A percentile compares a stretch with the other conserved stretches of the same genome.
Conservation (phyloP, 768 basidiomycete genomes). For the Antrodiella citrinella region DNA sequence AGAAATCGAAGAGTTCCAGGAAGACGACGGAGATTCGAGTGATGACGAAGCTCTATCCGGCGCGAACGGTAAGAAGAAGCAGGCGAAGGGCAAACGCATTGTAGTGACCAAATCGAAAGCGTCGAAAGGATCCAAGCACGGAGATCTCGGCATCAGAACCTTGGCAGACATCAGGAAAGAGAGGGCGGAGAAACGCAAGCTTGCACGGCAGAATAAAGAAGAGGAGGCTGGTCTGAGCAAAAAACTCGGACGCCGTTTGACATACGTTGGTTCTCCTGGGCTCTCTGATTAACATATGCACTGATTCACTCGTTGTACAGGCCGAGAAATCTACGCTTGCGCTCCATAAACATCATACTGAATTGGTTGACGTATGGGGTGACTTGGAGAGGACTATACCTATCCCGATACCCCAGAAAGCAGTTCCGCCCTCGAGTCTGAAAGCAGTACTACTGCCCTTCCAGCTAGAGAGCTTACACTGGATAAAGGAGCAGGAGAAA, state of each 20-base stretch:
- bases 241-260: constrained; percentile 68
- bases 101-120: constrained; percentile 23
- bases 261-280: constrained; percentile 39
- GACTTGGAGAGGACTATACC: constrained; percentile 61
- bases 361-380: constrained; percentile 81
- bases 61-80: constrained; percentile 10
- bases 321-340: constrained; percentile 63
- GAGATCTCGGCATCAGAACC: no score
- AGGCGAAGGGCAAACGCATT: constrained; percentile 30
- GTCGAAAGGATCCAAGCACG: no score
- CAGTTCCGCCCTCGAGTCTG: constrained; percentile 73
- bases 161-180: constrained; percentile 11
- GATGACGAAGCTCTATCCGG: constrained; percentile 15
- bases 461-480: constrained; percentile 89
- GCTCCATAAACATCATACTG: constrained; percentile 65
- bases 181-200: constrained; percentile 21
- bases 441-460: constrained; percentile 87
- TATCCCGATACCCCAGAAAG: constrained; percentile 56
- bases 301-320: constrained; percentile 27
- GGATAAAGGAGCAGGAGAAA: constrained; percentile 94
- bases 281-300: constrained; percentile 1
- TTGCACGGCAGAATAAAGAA: constrained; percentile 20
- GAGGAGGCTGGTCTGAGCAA: constrained; percentile 44
- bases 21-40: constrained; percentile 23
- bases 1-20: constrained; percentile 22